Evolutionary conservation across 768 basidiomycete species (phyloP).

Genomic region (Collybia nuda): DNA sequence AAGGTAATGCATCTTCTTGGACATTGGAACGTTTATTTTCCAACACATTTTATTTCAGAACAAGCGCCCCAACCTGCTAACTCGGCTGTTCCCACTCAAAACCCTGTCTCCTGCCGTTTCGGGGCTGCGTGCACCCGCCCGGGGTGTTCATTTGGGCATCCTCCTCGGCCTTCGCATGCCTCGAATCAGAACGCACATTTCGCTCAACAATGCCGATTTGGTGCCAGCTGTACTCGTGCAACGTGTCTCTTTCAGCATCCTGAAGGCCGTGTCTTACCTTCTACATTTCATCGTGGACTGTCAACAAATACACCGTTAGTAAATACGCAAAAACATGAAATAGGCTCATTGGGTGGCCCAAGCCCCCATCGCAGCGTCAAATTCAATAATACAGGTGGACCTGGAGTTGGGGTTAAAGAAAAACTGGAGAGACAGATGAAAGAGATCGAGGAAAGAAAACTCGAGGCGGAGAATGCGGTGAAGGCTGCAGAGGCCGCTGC

Average conservation of each 20-base stretch:
- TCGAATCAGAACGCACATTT: constrained; percentile 31
- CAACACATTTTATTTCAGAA: constrained; percentile 26
- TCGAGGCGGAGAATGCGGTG: constrained; percentile 62
- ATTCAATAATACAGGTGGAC: constrained; percentile 53
- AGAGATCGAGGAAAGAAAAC: constrained; percentile 68
- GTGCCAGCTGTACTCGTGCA: constrained; percentile 80
- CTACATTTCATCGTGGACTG: constrained; percentile 79
- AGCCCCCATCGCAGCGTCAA: constrained; percentile 72
- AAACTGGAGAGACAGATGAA: constrained; percentile 52
- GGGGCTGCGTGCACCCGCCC: constrained; percentile 70
- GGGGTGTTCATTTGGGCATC: constrained; percentile 69
- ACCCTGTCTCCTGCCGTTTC: constrained; percentile 59
- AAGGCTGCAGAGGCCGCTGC: constrained; percentile 62
- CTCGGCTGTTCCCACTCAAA: constrained; percentile 26
- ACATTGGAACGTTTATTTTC: constrained; percentile 3
- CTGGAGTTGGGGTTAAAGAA: constrained; percentile 41
- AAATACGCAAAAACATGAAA: constrained; percentile 58
- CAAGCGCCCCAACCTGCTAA: constrained; percentile 33
- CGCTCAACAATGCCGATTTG: constrained; percentile 75
- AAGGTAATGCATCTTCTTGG: constrained; percentile 40
- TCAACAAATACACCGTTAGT: constrained; percentile 60
- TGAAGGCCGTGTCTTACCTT: constrained; percentile 76
- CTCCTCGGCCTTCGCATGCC: constrained; percentile 36
- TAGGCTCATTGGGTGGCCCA: constrained; percentile 61
- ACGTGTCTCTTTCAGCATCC: constrained; percentile 93